Percentiles rank a stretch among this genome's conserved stretches.
These are phyloP conservation scores for Taphrina pruni DNA, from an alignment of 1,139 yeast genomes.

Conservation along the genomic window DNA sequence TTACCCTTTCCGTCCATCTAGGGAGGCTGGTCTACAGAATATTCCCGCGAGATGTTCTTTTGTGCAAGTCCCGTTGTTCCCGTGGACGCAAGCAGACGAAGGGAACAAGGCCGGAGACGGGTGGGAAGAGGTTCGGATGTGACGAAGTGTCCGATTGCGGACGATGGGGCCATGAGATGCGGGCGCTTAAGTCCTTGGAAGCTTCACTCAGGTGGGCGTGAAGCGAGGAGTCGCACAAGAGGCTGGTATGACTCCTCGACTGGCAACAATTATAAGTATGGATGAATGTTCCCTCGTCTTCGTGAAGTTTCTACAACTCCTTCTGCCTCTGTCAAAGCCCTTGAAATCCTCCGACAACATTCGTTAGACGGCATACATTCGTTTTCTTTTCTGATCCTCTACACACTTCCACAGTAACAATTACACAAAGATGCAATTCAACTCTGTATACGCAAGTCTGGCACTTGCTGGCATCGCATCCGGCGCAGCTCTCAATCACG, in stretches of 20 bases:
- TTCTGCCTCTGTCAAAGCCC: neutral
- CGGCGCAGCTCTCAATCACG: conserved; percentile 8
- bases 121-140: conserved; percentile 1
- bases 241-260: conserved; percentile 28
- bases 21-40: neutral
- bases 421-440: conserved; percentile 7
- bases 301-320: neutral
- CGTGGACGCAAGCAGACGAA: conserved; percentile 8
- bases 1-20: neutral
- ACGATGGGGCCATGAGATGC: neutral
- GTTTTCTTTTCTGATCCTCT: neutral
- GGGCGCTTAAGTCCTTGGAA: neutral
- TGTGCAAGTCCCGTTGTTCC: conserved; percentile 7
- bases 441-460: conserved; percentile 13
- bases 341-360: neutral
- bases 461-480: conserved; percentile 11
- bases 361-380: neutral
- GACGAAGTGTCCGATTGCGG: conserved; percentile 12
- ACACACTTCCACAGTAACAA: neutral
- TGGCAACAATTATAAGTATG: conserved; percentile 10
- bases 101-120: neutral
- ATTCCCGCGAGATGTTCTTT: conserved; percentile 8
- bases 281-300: conserved; percentile 13
- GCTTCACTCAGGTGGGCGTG: conserved; percentile 7
- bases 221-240: conserved; percentile 29